Evolutionary conservation across 441 rosid genomes (phyloP).

Genomic region (Pelargonium cotyledonis): DNA sequence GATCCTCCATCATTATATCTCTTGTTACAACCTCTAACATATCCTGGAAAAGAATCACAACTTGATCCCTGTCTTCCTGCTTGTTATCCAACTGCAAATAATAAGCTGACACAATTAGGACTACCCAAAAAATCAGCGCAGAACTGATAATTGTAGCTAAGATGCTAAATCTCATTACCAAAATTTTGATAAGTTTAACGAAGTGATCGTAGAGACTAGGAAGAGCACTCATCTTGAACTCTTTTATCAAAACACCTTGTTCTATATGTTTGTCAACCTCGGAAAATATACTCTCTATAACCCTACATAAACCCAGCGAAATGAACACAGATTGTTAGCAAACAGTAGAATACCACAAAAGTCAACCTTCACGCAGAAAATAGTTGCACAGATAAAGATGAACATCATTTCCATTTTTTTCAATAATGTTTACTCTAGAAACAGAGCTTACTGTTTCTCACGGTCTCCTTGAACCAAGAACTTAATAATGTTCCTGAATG

Average conservation of each 20-base stretch:
- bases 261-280: slow-evolving; percentile 60
- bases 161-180: slow-evolving; percentile 46
- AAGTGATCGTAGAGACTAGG: slow-evolving; percentile 84
- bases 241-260: slow-evolving; percentile 35
- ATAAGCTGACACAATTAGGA: slow-evolving; percentile 15
- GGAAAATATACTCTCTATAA: slow-evolving; percentile 57
- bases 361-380: slow-evolving; percentile 14
- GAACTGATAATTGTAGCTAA: slow-evolving; percentile 4
- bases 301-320: slow-evolving; percentile 41
- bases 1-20: slow-evolving; percentile 85
- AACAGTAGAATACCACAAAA: slow-evolving; percentile 6
- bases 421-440: slow-evolving; percentile 11
- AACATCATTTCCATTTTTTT: neutral
- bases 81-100: slow-evolving; percentile 62
- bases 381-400: slow-evolving; percentile 7
- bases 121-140: slow-evolving; percentile 11
- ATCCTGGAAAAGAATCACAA: slow-evolving; percentile 95
- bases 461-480: slow-evolving; percentile 67
- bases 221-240: slow-evolving; percentile 83
- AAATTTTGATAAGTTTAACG: slow-evolving; percentile 69
- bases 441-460: slow-evolving; percentile 58
- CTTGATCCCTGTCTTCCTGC: slow-evolving; percentile 69
- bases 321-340: slow-evolving; percentile 5
- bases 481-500: slow-evolving; percentile 69
- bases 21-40: slow-evolving; percentile 95